Percentiles rank a stretch among this genome's conserved stretches.
These are phyloP conservation scores for Phytopythium boreale DNA, from an alignment of 352 stramenopile genomes.

Conservation along the genomic window DNA sequence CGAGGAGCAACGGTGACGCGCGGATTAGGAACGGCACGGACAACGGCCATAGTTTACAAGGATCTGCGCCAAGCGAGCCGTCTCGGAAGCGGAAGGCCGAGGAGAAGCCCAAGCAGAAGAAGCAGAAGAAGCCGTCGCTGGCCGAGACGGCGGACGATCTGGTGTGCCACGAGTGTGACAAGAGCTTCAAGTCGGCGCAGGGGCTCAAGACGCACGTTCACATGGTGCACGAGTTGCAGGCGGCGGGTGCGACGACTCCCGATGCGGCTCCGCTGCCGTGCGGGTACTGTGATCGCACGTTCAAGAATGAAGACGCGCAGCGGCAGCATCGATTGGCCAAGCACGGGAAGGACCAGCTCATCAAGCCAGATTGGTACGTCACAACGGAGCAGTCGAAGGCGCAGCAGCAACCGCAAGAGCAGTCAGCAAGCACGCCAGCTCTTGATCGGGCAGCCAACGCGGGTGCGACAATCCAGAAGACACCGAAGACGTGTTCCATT, in stretches of 20 bases:
- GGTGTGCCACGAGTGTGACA: conserved; percentile 50
- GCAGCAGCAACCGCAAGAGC: conserved; percentile 8
- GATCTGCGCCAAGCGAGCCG: not conserved
- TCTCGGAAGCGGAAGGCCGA: conserved; percentile 37
- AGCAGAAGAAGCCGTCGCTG: conserved; percentile 2
- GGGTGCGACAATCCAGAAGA: not conserved
- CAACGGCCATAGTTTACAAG: not conserved
- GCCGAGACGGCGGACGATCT: conserved; percentile 16
- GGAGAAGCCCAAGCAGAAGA: not conserved
- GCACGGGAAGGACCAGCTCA: conserved; percentile 72
- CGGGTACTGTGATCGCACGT: conserved; percentile 50
- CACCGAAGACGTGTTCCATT: conserved; percentile 28
- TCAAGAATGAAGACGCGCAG: conserved; percentile 73
- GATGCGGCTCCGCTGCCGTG: conserved; percentile 24
- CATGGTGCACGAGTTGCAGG: conserved; percentile 81
- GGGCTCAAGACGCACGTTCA: conserved; percentile 75
- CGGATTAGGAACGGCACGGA: not conserved
- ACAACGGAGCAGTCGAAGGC: conserved; percentile 9
- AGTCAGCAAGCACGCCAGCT: not conserved
- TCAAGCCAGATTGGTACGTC: conserved; percentile 79
- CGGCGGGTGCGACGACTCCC: conserved; percentile 1
- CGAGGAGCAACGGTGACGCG: not conserved
- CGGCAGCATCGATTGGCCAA: conserved; percentile 79
- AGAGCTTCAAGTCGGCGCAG: conserved; percentile 67
- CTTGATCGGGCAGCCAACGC: not conserved